Percentiles rank a stretch among this genome's conserved stretches.
These are phyloP conservation scores for Candida coquimbonensis DNA, from an alignment of 805 yeast species.

Conservation along the genomic window DNA sequence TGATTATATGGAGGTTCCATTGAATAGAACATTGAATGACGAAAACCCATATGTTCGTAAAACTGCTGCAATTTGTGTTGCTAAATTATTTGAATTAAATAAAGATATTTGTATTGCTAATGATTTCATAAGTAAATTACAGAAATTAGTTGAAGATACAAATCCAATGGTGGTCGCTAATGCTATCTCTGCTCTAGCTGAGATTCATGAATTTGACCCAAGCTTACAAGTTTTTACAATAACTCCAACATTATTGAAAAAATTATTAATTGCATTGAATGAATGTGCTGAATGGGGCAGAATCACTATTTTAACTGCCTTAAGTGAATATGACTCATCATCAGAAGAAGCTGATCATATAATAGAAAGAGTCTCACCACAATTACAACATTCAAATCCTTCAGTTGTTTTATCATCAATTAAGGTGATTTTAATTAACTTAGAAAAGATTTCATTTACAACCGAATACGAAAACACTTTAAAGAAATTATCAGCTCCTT, in stretches of 20 bases:
- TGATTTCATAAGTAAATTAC: conserved; percentile 70
- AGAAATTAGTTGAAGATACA: conserved; percentile 67
- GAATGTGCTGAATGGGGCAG: conserved; percentile 99
- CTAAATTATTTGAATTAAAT: conserved; percentile 84
- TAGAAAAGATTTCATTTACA: conserved; percentile 35
- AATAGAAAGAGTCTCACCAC: conserved; percentile 86
- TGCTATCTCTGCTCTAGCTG: conserved; percentile 79
- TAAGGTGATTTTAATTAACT: conserved; percentile 69
- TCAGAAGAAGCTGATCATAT: conserved; percentile 72
- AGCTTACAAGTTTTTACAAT: conserved; percentile 40
- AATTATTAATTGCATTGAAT: conserved; percentile 75
- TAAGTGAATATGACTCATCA: conserved; percentile 61
- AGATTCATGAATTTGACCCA: conserved; percentile 66
- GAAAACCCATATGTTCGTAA: conserved; percentile 97
- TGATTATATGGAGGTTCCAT: conserved; percentile 88
- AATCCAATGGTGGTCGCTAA: conserved; percentile 98
- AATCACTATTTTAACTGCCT: conserved; percentile 75
- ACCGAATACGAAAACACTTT: conserved; percentile 39
- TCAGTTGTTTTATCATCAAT: conserved; percentile 86
- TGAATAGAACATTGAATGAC: conserved; percentile 76
- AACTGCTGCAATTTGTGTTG: conserved; percentile 96
- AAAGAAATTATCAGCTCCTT: conserved; percentile 74
- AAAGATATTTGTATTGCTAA: conserved; percentile 76
- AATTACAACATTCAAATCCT: conserved; percentile 94
- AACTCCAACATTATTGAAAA: conserved; percentile 38